Evolutionary conservation across 371 early-diverging fungal genomes (phyloP).

Genomic region (Mortierella sp.): DNA sequence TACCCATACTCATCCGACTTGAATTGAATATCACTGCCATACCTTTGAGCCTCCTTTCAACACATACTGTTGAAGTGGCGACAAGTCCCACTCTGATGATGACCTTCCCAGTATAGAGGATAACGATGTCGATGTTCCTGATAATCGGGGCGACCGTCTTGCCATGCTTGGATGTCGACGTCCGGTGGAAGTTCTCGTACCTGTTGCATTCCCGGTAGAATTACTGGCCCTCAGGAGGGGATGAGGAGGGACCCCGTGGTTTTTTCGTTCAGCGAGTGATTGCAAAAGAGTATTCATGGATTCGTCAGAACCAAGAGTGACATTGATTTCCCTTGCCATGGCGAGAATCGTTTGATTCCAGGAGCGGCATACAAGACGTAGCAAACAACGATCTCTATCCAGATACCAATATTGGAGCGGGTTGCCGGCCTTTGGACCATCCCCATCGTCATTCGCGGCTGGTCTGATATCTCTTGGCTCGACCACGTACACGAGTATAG

Average conservation of each 20-base stretch:
- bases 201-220: background rate
- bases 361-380: conserved; percentile 24
- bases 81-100: conserved; percentile 2
- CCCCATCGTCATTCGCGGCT: conserved; percentile 18
- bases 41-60: too few relatives aligned
- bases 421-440: conserved; percentile 12
- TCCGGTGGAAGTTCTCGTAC: background rate
- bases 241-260: background rate
- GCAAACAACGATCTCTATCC: conserved; percentile 10
- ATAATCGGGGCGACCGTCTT: conserved; percentile 22
- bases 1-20: too few relatives aligned
- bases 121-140: background rate
- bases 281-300: conserved; percentile 7
- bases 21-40: too few relatives aligned
- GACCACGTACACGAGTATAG: conserved; percentile 17
- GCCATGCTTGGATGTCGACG: background rate
- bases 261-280: conserved; percentile 1
- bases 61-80: too few relatives aligned
- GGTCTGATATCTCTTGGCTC: conserved; percentile 1
- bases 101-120: background rate
- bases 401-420: conserved; percentile 17
- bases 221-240: background rate
- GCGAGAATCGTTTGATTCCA: conserved; percentile 30
- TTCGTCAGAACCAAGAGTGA: conserved; percentile 23
- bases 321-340: conserved; percentile 27